Evolutionary conservation across 148 eudicot genomes (phyloP).

Genomic region (Polygonum aviculare): DNA sequence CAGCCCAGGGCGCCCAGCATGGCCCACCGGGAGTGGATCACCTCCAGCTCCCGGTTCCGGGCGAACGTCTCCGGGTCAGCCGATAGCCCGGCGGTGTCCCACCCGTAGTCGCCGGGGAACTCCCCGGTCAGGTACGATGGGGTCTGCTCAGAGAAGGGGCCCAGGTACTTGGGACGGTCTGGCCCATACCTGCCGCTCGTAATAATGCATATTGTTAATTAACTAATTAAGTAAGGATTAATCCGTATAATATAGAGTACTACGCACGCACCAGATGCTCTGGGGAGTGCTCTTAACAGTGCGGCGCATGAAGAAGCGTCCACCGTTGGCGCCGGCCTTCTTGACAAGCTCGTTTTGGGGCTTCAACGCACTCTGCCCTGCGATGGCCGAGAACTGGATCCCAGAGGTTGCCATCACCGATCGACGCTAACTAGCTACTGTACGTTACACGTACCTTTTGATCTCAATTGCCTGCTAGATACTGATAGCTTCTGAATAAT

Average conservation of each 20-base stretch:
- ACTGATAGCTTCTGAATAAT: no score
- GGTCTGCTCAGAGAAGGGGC: constrained; percentile 63
- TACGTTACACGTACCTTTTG: no score
- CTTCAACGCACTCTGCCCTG: constrained; percentile 42
- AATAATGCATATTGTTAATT: no score
- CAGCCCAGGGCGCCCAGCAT: constrained; percentile 65
- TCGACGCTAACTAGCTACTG: not conserved
- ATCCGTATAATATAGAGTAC: no score
- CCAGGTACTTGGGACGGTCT: constrained; percentile 55
- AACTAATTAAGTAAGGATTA: no score
- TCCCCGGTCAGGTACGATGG: constrained; percentile 61
- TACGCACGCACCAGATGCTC: constrained; percentile 41
- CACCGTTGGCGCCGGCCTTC: constrained; percentile 38
- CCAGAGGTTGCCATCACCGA: constrained; percentile 37
- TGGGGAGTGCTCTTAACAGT: constrained; percentile 57
- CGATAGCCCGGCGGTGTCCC: constrained; percentile 62
- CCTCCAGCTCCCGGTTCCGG: constrained; percentile 59
- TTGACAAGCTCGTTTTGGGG: constrained; percentile 36
- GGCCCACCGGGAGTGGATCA: constrained; percentile 63
- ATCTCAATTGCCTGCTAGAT: not conserved
- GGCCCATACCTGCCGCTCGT: constrained; percentile 33
- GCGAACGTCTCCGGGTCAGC: constrained; percentile 60
- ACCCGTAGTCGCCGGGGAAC: constrained; percentile 61
- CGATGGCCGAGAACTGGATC: constrained; percentile 51
- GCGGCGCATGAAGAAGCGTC: constrained; percentile 52